Conservation (phyloP, 768 basidiomycete genomes). For the Russula earlei region DNA sequence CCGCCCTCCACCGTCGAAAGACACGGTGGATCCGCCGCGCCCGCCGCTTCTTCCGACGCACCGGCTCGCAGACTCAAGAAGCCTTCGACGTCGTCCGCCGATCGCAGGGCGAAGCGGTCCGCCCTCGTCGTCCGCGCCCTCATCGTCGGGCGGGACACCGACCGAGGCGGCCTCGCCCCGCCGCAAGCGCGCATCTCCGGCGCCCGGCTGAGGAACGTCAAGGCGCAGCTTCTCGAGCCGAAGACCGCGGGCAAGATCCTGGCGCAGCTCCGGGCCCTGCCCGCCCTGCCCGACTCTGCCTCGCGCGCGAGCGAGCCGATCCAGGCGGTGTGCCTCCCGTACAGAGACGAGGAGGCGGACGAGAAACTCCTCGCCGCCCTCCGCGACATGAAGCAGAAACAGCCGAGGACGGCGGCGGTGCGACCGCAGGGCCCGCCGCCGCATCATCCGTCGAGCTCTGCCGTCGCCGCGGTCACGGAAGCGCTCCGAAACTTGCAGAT, state of each 20-base stretch:
- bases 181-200: conserved; percentile 34
- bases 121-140: conserved; percentile 56
- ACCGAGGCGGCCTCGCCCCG: conserved; percentile 19
- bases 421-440: conserved; percentile 22
- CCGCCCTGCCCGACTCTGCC: conserved; percentile 33
- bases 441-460: conserved; percentile 39
- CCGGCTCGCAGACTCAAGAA: neutral
- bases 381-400: conserved; percentile 11
- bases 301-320: conserved; percentile 40
- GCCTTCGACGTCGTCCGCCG: conserved; percentile 44
- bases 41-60: neutral
- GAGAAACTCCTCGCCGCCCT: conserved; percentile 41
- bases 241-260: conserved; percentile 66
- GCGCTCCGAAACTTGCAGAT: conserved; percentile 53
- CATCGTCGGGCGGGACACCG: conserved; percentile 44
- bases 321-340: conserved; percentile 66
- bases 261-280: conserved; percentile 53
- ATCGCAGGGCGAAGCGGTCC: conserved; percentile 53
- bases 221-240: conserved; percentile 54
- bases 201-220: conserved; percentile 53
- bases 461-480: conserved; percentile 40
- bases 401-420: neutral
- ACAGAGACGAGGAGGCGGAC: conserved; percentile 53
- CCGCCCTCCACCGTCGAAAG: neutral
- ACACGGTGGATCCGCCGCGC: neutral